These are phyloP conservation scores for Calocybe cyanea DNA, from an alignment of 768 basidiomycete species.

Conservation along the genomic window DNA sequence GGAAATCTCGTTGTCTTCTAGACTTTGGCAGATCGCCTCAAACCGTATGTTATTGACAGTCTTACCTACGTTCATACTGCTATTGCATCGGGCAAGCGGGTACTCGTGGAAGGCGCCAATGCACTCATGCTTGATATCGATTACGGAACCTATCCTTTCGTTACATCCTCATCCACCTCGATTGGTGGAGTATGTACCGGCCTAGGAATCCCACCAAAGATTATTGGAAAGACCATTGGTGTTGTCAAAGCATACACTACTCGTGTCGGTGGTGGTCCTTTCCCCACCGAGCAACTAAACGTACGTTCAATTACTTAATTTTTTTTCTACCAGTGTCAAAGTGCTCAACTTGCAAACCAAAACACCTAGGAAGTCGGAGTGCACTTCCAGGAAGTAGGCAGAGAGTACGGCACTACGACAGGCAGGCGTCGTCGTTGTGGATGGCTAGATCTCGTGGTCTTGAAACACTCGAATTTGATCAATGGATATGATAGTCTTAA, in stretches of 20 bases:
- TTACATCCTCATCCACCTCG: conserved; percentile 90
- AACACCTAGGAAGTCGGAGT: conserved; percentile 64
- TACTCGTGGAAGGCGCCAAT: conserved; percentile 97
- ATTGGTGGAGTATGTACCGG: conserved; percentile 98
- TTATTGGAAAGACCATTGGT: conserved; percentile 83
- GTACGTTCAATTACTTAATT: conserved; percentile 35
- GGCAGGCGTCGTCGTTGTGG: conserved; percentile 92
- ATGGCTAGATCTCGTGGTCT: conserved; percentile 95
- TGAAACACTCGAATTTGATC: conserved; percentile 88
- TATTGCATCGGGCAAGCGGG: conserved; percentile 65
- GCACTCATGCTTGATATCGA: conserved; percentile 98
- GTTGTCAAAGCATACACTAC: conserved; percentile 99
- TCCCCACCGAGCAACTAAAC: conserved; percentile 94
- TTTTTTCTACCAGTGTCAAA: background rate
- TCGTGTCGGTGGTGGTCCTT: conserved; percentile 96
- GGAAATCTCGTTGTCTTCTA: conserved; percentile 22
- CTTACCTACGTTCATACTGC: conserved; percentile 82
- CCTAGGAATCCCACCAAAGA: conserved; percentile 91
- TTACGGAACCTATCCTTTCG: conserved; percentile 96
- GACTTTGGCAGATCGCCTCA: conserved; percentile 79
- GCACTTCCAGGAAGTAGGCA: conserved; percentile 91
- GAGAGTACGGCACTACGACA: conserved; percentile 90
- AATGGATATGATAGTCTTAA: conserved; percentile 95
- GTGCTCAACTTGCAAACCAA: no score
- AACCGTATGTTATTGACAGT: conserved; percentile 88